phyloP scores from a whole-genome alignment of 768 basidiomycete species.

The Podaxis mareebaensis region DNA sequence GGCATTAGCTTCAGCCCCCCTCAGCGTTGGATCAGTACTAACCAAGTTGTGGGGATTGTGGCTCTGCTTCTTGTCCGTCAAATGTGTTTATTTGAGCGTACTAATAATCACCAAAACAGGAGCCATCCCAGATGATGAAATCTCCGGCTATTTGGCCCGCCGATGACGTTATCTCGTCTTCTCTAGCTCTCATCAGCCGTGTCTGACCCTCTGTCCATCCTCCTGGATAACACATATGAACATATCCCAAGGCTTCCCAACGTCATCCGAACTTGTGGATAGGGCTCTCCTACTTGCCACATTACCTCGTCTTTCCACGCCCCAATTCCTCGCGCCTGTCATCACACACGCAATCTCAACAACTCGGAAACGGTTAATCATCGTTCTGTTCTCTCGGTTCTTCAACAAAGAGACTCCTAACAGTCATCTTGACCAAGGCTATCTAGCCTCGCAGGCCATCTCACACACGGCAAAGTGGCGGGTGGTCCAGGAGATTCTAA shows the following conservation, averaged over 20 bases:
- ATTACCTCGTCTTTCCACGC: conserved; percentile 47
- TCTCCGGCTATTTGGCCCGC: background rate
- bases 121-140: no score
- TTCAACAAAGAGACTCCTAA: conserved; percentile 42
- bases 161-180: background rate
- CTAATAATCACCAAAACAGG: no score
- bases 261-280: conserved; percentile 25
- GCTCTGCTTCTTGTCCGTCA: background rate
- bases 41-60: background rate
- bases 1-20: background rate
- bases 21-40: background rate
- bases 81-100: no score
- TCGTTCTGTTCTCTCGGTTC: conserved; percentile 64
- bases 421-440: conserved; percentile 15
- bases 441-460: conserved; percentile 28
- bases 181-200: background rate
- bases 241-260: conserved; percentile 6
- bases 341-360: conserved; percentile 51
- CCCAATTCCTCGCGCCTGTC: conserved; percentile 55
- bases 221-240: conserved; percentile 5
- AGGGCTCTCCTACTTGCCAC: conserved; percentile 54
- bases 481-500: conserved; percentile 73
- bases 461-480: conserved; percentile 59
- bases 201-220: background rate
- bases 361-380: conserved; percentile 52